A percentile compares a stretch with the other conserved stretches of the same genome.
Evolutionary conservation across 2,329 filamentous ascomycete genomes (phyloP).

Genomic region (Xylaria hypoxylon): DNA sequence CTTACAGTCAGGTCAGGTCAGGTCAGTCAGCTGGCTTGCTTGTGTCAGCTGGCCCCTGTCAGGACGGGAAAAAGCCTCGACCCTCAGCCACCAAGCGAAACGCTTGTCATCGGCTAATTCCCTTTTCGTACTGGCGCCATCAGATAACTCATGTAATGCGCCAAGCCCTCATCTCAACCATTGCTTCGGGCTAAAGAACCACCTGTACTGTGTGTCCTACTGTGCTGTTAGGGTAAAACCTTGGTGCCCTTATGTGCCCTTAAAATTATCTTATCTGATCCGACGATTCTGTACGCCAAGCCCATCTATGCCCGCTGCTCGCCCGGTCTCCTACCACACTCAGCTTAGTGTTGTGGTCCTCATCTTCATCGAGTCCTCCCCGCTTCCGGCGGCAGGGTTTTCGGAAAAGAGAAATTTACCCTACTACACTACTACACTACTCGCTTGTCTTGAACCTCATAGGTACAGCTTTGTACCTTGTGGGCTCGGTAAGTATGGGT

Average conservation of each 20-base stretch:
- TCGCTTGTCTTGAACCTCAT: conserved; percentile 6
- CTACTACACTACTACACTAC: too few species aligned
- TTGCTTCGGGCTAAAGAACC: not conserved
- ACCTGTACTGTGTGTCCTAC: not conserved
- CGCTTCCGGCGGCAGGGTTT: conserved; percentile 42
- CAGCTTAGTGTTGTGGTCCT: conserved; percentile 32
- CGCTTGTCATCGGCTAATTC: conserved; percentile 1
- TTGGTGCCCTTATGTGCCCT: conserved; percentile 10
- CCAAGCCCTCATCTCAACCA: conserved; percentile 1
- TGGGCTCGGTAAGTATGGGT: conserved; percentile 32
- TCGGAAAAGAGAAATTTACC: conserved; percentile 7
- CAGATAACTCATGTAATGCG: conserved; percentile 31
- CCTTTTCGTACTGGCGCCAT: conserved; percentile 34
- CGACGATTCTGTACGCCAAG: conserved; percentile 38
- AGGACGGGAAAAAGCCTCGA: conserved; percentile 23
- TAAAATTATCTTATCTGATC: conserved; percentile 52
- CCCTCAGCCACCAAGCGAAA: conserved; percentile 17
- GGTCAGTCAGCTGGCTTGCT: conserved; percentile 7
- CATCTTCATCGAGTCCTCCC: conserved; percentile 26
- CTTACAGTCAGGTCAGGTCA: conserved; percentile 2
- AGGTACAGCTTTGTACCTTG: conserved; percentile 42
- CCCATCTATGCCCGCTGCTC: too few species aligned
- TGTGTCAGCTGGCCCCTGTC: conserved; percentile 7
- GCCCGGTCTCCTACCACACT: conserved; percentile 32
- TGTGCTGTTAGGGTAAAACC: not conserved